Conservation (phyloP, 163 green algal genomes). For the Chlorella variabilis region DNA sequence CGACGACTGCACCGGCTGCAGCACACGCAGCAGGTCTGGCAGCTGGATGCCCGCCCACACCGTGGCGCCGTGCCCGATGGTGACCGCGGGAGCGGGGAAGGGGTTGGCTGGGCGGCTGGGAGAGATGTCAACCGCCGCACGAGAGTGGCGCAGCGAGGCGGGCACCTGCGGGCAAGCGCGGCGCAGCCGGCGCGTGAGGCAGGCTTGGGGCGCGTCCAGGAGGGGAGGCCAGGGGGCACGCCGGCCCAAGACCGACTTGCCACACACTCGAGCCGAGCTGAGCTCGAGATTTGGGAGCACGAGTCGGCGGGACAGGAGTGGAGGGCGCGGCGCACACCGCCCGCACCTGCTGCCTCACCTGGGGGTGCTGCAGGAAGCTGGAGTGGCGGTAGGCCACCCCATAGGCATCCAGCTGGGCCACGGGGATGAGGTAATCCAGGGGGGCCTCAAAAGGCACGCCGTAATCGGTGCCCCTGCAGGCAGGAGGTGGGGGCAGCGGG, state of each 20-base stretch:
- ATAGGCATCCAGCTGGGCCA: neutral
- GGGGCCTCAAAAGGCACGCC: constrained; percentile 13
- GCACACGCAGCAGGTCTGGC: neutral
- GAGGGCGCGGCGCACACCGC: too few species aligned
- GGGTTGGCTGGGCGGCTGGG: neutral
- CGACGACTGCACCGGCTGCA: neutral
- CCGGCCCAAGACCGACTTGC: too few species aligned
- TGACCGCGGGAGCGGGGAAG: neutral
- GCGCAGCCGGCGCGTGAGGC: neutral
- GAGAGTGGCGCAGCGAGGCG: neutral
- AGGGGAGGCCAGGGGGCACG: too few species aligned
- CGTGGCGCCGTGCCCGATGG: neutral
- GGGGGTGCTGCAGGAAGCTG: constrained; percentile 7
- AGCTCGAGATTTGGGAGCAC: neutral
- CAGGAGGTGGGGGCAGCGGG: neutral
- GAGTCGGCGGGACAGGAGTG: too few species aligned
- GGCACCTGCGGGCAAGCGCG: neutral
- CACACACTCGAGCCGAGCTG: too few species aligned
- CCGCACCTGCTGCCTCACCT: neutral
- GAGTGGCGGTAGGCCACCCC: neutral
- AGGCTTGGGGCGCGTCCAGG: neutral
- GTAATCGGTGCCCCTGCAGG: constrained; percentile 15
- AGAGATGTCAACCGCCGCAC: neutral
- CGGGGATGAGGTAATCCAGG: neutral
- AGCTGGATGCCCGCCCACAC: constrained; percentile 12